Conservation (phyloP, 352 stramenopile species). For the Globisporangium orthogonon region DNA sequence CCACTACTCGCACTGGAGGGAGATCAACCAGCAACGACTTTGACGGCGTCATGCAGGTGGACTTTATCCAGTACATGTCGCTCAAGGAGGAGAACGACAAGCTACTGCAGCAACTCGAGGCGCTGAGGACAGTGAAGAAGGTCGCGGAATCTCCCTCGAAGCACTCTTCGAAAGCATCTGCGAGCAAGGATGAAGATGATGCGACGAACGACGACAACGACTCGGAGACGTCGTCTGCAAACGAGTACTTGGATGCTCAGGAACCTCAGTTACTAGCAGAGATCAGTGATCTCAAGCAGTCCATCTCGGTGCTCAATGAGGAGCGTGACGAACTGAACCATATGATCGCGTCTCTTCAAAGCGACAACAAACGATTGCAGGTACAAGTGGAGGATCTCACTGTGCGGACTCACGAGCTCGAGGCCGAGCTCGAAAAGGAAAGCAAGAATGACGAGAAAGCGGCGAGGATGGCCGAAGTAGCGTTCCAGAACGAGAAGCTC, state of each 20-base stretch:
- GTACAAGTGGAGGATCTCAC: constrained; percentile 19
- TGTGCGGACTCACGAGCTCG: constrained; percentile 4
- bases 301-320: constrained; percentile 12
- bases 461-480: constrained; percentile 9
- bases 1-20: not conserved
- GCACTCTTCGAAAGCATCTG: constrained; percentile 4
- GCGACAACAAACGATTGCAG: constrained; percentile 16
- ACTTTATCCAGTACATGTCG: constrained; percentile 44
- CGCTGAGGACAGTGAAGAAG: constrained; percentile 12
- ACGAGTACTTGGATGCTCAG: constrained; percentile 54
- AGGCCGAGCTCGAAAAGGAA: constrained; percentile 12
- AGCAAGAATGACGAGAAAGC: constrained; percentile 9
- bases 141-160: not conserved
- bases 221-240: constrained; percentile 43
- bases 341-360: constrained; percentile 2
- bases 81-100: constrained; percentile 47
- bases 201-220: constrained; percentile 4
- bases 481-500: constrained; percentile 27
- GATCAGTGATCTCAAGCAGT: constrained; percentile 43
- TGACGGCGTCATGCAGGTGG: constrained; percentile 38
- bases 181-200: constrained; percentile 18
- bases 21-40: constrained; percentile 6
- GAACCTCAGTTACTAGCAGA: constrained; percentile 47
- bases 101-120: constrained; percentile 38
- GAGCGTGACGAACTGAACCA: constrained; percentile 12